Evolutionary conservation across 2,329 filamentous ascomycete species (phyloP), one percentile per base, ranked within the genome.

Genomic region (Botrytis paeoniae): DNA sequence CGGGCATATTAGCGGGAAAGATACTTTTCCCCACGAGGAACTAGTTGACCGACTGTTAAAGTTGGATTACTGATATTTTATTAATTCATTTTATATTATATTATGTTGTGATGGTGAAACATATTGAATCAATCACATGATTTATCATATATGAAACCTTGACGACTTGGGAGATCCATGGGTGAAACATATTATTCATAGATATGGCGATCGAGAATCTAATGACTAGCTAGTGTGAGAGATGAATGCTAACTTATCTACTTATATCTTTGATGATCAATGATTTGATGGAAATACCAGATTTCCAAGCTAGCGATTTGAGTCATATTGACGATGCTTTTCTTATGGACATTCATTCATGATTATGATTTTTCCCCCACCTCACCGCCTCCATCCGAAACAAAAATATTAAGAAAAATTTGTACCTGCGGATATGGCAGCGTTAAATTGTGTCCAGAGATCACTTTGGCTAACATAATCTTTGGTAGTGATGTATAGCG

Each of bases 271-370:
- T 10, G 48, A n/a, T n/a, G 48, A 54, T 54, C 48, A n/a, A 54
- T 54, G 2, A 14, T 6, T 54, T n/a, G 48, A 54, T n/a, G 48
- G 48, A 54, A 54, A 54, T n/a, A n/a, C 48, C 25, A n/a, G 48
- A 54, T 54, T 54, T n/a, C 48, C 48, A 2, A 16, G 3, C 25
- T n/a, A n/a, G 48, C 12, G 14, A n/a, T 7, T n/a, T 54, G 48
- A 54, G 48, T 54, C 48, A 14, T n/a, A 54, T n/a, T 51, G 22
- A 51, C 12, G 25, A 54, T 54, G 25, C 4, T 14, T 54, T 54
- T n/a, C 16, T n/a, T 0, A 14, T n/a, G 0, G 14, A 16, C 6
- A 18, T 3, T 18, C n/a, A 18, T 18, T 3, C 3, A 57, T 57
- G 48, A n/a, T 18, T 29, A 18, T 57, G 14, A 14, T 54, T 54